Evolutionary conservation across 441 rosid species (phyloP), one percentile per base, ranked within the genome.

Genomic region (Gossypium trilobum): DNA sequence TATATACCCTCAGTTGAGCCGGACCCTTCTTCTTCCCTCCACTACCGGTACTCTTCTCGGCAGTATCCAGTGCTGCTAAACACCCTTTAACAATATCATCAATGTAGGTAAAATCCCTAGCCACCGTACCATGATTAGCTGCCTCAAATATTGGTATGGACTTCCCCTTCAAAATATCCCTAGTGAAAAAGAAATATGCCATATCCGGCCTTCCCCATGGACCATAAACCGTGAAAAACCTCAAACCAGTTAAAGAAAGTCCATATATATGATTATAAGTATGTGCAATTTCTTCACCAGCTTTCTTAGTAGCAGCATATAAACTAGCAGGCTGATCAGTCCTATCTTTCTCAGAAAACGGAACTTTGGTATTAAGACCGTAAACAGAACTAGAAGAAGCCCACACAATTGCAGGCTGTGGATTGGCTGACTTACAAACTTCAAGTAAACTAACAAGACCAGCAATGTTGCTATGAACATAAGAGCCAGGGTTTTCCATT

Each of bases 181-280:
- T 92, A 0, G 99, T 92, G 82, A 95, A 95, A 81, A 95, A 95
- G 88, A 92, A 95, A 82, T 95, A 95, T 1, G 99, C 98, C 99
- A 92, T 95, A 83, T 95, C 99, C 3, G 99, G 99, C 68, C 99
- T 89, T 20, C 99, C 99, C 99, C 99, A 92, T 0, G 98, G 99
- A 2, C 99, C 99, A 72, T 95, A 95, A 51, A 95, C 99, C 0
- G 99, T 95, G 82, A 95, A 95, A 74, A 95, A 95, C 54, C 99
- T 82, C 75, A 95, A 78, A 27, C 98, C 99, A 1, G 99, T 95
- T 33, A 95, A 84, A 1, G 99, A 95, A 60, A 95, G 85, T 0
- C 99, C 99, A 68, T 95, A 87, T 58, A 95, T 95, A 75, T 95
- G 97, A 76, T 95, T 95, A 71, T 92, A 95, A 23, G 98, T 91